Base-by-base conservation (phyloP, 495 filamentous ascomycete species). In the Xylaria intraflava region DNA sequence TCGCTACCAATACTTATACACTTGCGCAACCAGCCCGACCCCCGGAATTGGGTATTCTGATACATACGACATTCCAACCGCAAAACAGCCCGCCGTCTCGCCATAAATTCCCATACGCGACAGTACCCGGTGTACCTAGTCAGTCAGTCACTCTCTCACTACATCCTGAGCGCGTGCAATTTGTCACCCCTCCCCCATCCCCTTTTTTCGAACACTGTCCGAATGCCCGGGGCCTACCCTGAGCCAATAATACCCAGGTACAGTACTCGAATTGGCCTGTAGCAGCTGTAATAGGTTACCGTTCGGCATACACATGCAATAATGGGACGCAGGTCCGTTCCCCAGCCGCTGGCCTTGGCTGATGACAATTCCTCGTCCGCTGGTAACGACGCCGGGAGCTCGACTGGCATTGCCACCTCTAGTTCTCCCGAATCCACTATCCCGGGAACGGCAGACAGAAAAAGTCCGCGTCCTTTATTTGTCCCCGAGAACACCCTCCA, bases 321-420 rank as follows among this genome's bases (percentile, higher is more conserved):
- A 56, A 81, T 81, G 78, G 74, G 72, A 51, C 75, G 78, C 60
- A 81, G 78, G 69, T 59, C 72, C 55, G 72, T 67, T 59, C 77
- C 76, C 53, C 74, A 78, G 60, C 75, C 78, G 68, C 71, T 81
- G 66, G 64, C 71, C 56, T 67, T 79, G 55, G 60, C 62, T 61
- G 60, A 44, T 45, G 51, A 67, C 47, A 46, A 63, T 44, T 56
- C 65, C 54, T 59, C 65, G 62, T 65, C 64, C 60, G 56, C 65
- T 61, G 65, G 48, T 58, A 61, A 36, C 26, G 38, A 48, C 20
- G 22, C 33, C 4, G 42, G 11, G 14, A 35, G 24, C 24, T n/a
- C 50, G 20, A 39, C 55, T 46, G 53, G 44, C 49, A 50, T 53
- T 36, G 38, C 52, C 53, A 51, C 61, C 14, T 53, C 46, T 53